Percentiles rank a stretch among this genome's conserved stretches.
These are phyloP conservation scores for Lachancea sp. DNA, from an alignment of 805 yeast genomes.

Conservation along the genomic window DNA sequence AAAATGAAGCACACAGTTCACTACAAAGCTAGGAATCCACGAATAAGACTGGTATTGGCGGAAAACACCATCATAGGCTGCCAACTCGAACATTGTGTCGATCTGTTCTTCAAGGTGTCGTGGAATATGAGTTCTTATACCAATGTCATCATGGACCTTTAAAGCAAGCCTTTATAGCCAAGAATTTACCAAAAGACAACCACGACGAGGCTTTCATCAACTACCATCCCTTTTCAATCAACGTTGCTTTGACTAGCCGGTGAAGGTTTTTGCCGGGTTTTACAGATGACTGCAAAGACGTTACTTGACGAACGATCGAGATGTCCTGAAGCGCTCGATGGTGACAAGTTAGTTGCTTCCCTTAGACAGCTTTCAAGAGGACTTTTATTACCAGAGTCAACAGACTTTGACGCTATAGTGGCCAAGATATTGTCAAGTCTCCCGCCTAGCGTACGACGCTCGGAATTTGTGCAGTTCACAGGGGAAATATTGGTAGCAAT, in stretches of 20 bases:
- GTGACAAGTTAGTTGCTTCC: not conserved
- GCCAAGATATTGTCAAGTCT: slow-evolving; percentile 77
- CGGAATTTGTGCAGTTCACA: slow-evolving; percentile 69
- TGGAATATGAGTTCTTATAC: no score
- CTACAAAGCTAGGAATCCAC: not conserved
- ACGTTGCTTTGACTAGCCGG: no score
- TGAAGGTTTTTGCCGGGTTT: not conserved
- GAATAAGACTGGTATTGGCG: no score
- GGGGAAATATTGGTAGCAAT: slow-evolving; percentile 95
- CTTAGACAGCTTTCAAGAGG: slow-evolving; percentile 62
- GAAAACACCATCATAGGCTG: not conserved
- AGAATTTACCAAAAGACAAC: no score
- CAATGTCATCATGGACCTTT: no score
- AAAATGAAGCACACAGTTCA: not conserved
- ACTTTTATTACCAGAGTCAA: slow-evolving; percentile 66
- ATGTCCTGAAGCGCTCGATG: not conserved
- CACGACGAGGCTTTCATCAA: no score
- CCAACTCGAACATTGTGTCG: not conserved
- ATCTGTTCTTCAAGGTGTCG: no score
- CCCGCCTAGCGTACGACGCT: slow-evolving; percentile 75
- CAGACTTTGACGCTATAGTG: slow-evolving; percentile 87
- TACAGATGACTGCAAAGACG: slow-evolving; percentile 4
- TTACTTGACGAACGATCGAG: slow-evolving; percentile 2
- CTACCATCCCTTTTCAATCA: no score
- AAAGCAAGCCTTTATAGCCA: no score